Evolutionary conservation across 352 stramenopile species (phyloP), one percentile per base, ranked within the genome.

Genomic region (Globisporangium nunn): DNA sequence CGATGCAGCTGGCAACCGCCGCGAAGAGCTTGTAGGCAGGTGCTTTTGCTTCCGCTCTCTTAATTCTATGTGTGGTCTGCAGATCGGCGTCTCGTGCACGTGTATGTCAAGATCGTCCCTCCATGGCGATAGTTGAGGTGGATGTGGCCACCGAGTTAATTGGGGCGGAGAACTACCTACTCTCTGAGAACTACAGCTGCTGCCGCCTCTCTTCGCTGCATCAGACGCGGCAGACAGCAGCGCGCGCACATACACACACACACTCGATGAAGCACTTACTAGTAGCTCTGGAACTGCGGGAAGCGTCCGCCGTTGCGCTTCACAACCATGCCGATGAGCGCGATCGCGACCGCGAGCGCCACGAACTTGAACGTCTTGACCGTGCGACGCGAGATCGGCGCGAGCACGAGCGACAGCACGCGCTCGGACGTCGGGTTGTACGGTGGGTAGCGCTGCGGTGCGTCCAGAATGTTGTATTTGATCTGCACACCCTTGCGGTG

Each of bases 401-500:
- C 73, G 54, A 81, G 67, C 50, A 65, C 49, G n/a, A 82, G 50
- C 43, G 58, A 48, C 3, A 88, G 50, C 40, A 85, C 49, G 23
- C 59, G 65, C 48, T 74, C 66, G 43, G 71, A 67, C 3, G 56
- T 45, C 3, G 56, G 47, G 37, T 54, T 71, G 62, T 81, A 88
- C 44, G 74, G 78, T 29, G 68, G 56, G 46, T 82, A 93, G 1
- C 81, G 78, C 58, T 72, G 61, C 30, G 75, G 72, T 6, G 79
- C 23, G 61, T 91, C 66, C 40, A 88, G 43, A 30, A 84, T 8
- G 15, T 64, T 73, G 49, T 82, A 81, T 63, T 90, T 91, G 56
- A 79, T 74, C 39, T 91, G 59, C 45, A 91, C 78, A 0, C 75
- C 61, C 56, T 91, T 91, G 37, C 67, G 65, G 63, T 90, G 81